phyloP scores from a whole-genome alignment of 2,329 filamentous ascomycete genomes.

The Emericellopsis cladophorae region DNA sequence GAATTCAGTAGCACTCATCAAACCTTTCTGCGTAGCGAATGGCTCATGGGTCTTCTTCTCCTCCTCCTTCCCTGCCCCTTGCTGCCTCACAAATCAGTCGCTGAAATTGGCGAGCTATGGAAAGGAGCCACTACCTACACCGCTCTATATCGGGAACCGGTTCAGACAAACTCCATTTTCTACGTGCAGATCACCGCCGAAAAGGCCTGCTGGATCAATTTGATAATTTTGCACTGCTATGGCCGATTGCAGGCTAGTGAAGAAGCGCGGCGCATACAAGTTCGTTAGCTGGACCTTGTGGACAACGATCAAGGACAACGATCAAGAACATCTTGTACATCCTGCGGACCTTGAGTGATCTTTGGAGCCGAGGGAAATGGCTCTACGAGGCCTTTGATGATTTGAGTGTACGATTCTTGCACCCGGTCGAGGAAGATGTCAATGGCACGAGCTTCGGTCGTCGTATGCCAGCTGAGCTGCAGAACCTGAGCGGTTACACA shows the following conservation, averaged over 20 bases:
- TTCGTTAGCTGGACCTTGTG: slow-evolving; percentile 7
- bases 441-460: background rate
- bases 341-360: slow-evolving; percentile 8
- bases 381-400: slow-evolving; percentile 7
- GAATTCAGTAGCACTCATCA: slow-evolving; percentile 7
- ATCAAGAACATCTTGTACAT: slow-evolving; percentile 10
- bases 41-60: slow-evolving; percentile 10
- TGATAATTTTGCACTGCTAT: slow-evolving; percentile 9
- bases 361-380: slow-evolving; percentile 11
- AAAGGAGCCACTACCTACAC: slow-evolving; percentile 7
- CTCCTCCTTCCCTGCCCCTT: slow-evolving; percentile 8
- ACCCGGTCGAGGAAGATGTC: slow-evolving; percentile 3
- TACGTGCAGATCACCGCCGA: slow-evolving; percentile 12
- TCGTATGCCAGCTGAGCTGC: slow-evolving; percentile 7
- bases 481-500: slow-evolving; percentile 6
- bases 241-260: slow-evolving; percentile 5
- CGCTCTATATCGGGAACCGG: slow-evolving; percentile 8
- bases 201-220: slow-evolving; percentile 11
- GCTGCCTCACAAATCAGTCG: slow-evolving; percentile 4
- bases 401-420: slow-evolving; percentile 5
- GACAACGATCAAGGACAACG: slow-evolving; percentile 9
- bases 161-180: slow-evolving; percentile 10
- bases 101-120: slow-evolving; percentile 8
- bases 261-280: background rate
- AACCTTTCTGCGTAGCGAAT: slow-evolving; percentile 10